A percentile compares a stretch with the other conserved stretches of the same genome.
Evolutionary conservation across 805 yeast species (phyloP).

Genomic region (Priceomyces haplophilus): DNA sequence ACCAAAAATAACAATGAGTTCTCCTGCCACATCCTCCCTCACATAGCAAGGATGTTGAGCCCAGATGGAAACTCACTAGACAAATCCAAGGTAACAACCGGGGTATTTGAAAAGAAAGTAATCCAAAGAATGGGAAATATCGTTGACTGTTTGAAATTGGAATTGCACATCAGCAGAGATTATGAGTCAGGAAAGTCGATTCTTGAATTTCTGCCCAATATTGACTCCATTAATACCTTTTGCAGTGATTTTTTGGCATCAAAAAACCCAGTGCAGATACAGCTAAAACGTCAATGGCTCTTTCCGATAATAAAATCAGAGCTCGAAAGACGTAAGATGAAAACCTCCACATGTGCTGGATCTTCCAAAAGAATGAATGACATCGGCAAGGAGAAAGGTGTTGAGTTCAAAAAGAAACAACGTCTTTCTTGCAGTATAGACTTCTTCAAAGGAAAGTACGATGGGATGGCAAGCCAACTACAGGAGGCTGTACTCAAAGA

Average conservation of each 20-base stretch:
- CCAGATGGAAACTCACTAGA: constrained; percentile 26
- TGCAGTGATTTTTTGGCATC: constrained; percentile 17
- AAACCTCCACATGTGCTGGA: not conserved
- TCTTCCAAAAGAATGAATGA: constrained; percentile 9
- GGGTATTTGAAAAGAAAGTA: constrained; percentile 27
- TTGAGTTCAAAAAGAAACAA: constrained; percentile 17
- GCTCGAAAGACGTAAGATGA: constrained; percentile 19
- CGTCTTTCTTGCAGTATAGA: constrained; percentile 34
- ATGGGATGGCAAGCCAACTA: constrained; percentile 29
- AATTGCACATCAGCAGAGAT: constrained; percentile 36
- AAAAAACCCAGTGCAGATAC: constrained; percentile 15
- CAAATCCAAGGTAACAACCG: constrained; percentile 14
- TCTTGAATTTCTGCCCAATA: constrained; percentile 32
- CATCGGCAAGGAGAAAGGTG: constrained; percentile 8
- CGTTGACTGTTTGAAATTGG: constrained; percentile 38
- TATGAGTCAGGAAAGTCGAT: constrained; percentile 26
- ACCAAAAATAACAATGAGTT: constrained; percentile 19
- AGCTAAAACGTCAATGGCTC: constrained; percentile 28
- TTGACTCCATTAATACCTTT: constrained; percentile 31
- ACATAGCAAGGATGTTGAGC: constrained; percentile 26
- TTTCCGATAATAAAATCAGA: constrained; percentile 38
- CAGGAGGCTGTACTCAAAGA: constrained; percentile 16
- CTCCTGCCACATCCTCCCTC: constrained; percentile 33
- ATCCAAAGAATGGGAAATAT: constrained; percentile 37
- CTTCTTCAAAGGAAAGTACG: constrained; percentile 38